A percentile compares a stretch with the other conserved stretches of the same genome.
Conservation (phyloP, 176 grass and related monocot species). For the Triticum timopheevii region DNA sequence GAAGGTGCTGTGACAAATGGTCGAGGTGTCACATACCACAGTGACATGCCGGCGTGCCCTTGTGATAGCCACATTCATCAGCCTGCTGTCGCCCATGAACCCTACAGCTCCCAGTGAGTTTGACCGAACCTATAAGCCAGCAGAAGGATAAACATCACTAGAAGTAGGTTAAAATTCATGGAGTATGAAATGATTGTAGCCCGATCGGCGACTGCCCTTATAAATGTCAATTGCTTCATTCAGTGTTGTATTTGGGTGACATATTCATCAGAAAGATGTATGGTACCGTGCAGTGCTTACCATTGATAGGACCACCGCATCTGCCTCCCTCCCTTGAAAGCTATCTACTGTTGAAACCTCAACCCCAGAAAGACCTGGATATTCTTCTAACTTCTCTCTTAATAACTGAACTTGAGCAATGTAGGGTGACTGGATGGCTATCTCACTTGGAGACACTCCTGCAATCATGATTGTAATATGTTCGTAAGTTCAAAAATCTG, state of each 20-base stretch:
- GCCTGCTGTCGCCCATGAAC: constrained; percentile 80
- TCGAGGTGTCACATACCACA: constrained; percentile 87
- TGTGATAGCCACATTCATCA: constrained; percentile 84
- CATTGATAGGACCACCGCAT: constrained; percentile 94
- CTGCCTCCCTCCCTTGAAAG: constrained; percentile 91
- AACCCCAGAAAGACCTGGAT: constrained; percentile 70
- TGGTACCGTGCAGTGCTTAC: constrained; percentile 35
- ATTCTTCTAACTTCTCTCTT: constrained; percentile 73
- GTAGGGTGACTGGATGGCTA: constrained; percentile 89
- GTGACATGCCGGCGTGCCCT: constrained; percentile 85
- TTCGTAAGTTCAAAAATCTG: constrained; percentile 29
- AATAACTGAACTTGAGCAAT: constrained; percentile 96
- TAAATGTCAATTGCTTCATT: not conserved
- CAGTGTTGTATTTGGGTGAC: not conserved
- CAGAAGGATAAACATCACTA: not conserved
- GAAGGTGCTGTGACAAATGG: constrained; percentile 92
- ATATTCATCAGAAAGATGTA: constrained; percentile 13
- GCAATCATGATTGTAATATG: constrained; percentile 24
- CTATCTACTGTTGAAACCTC: constrained; percentile 93
- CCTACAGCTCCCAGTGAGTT: constrained; percentile 89
- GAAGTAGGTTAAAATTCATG: not conserved
- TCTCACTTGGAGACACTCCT: constrained; percentile 70
- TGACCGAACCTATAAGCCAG: constrained; percentile 65
- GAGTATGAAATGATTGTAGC: constrained; percentile 9
- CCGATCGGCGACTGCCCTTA: not conserved